Base-by-base conservation (phyloP, 495 filamentous ascomycete genomes). In the Aspergillus homomorphus region DNA sequence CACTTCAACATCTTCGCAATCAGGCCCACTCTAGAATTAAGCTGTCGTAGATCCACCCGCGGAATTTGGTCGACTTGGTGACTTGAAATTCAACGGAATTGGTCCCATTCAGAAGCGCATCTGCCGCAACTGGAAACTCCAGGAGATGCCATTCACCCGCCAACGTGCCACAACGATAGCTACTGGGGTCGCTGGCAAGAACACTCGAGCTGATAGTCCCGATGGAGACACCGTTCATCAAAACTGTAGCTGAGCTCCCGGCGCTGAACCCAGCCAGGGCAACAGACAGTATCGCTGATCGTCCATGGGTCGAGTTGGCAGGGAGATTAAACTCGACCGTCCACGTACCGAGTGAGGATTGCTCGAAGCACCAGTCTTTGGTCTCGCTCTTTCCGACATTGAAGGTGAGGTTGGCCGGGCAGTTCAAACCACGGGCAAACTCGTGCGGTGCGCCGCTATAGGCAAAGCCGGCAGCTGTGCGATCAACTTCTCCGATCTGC, bases 401-500 rank as follows among this genome's bases (percentile, higher is more conserved):
- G 54, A 68, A 75, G 22, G 61, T 69, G 4, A 74, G 30, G 33
- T 73, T 66, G 10, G 61, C 66, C 1, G 72, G 75, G 45, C 66
- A 74, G 10, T 67, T 63, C 8, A 55, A 68, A 9, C 71, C 66
- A 0, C 73, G 60, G 1, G 59, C 75, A 41, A 76, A 71, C 19
- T 69, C 58, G 44, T 67, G 66, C 10, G 69, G 69, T 3, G 69
- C 63, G 5, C 75, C 68, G 41, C 72, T 70, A 44, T 72, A 64
- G 28, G 57, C 50, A 22, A 77, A 77, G 14, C 74, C 71, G 20
- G 65, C 43, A n/a, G 67, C 63, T 50, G 72, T 70, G 41, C 70
- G 69, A 41, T 78, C 73, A 18, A 75, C 69, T 16, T 70, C 67
- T 16, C 75, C 73, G 18, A 78, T 61, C 43, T 71, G 74, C 61